These are phyloP conservation scores for Neolentinus lepideus DNA, from an alignment of 1,284 basidiomycete species.

Conservation along the genomic window DNA sequence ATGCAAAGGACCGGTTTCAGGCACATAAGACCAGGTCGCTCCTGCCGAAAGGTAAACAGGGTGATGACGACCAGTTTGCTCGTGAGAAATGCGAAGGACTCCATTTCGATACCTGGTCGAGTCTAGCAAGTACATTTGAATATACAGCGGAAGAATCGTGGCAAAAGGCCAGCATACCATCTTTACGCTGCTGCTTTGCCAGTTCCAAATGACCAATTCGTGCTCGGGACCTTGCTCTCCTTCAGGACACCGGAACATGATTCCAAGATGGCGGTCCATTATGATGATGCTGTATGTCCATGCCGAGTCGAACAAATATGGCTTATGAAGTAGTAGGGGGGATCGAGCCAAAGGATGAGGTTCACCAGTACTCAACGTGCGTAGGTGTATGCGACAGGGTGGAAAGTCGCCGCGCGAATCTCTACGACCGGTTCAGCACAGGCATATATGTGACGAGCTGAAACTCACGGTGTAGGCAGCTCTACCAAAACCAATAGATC, in stretches of 20 bases:
- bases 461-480: background rate
- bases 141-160: background rate
- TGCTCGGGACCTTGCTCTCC: background rate
- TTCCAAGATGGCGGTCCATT: constrained; percentile 4
- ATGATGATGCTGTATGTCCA: constrained; percentile 4
- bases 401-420: background rate
- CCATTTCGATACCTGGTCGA: background rate
- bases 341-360: constrained; percentile 5
- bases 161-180: constrained; percentile 4
- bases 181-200: constrained; percentile 7
- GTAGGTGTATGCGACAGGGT: background rate
- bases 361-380: constrained; percentile 1
- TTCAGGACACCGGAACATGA: constrained; percentile 3
- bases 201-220: constrained; percentile 11
- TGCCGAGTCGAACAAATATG: background rate
- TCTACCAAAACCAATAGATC: constrained; percentile 15
- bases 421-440: background rate
- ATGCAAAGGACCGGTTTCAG: background rate
- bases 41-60: background rate
- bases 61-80: constrained; percentile 6
- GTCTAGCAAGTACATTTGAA: background rate
- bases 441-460: background rate
- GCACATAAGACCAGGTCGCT: background rate
- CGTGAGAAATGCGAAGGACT: constrained; percentile 10
- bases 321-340: background rate